Evolutionary conservation across 2,329 filamentous ascomycete species (phyloP), one percentile per base, ranked within the genome.

Genomic region (Scytalidium sp.): DNA sequence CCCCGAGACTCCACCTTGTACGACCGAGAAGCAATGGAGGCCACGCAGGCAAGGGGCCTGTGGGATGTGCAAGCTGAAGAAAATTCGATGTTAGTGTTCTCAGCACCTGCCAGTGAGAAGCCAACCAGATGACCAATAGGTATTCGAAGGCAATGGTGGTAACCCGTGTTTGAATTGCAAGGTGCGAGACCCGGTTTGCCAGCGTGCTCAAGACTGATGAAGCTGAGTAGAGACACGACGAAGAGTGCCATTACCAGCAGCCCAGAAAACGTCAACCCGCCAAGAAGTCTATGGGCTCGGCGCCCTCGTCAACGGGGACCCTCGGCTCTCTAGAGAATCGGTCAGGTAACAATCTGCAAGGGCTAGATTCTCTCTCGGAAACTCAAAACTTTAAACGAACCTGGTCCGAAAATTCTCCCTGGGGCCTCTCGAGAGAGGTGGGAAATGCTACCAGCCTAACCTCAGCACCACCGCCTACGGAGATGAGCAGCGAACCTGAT

Each of bases 1-100:
- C n/a, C n/a, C n/a, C n/a, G n/a, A n/a, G n/a, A n/a, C n/a, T n/a
- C n/a, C n/a, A n/a, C n/a, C n/a, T n/a, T n/a, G n/a, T n/a, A n/a
- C n/a, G n/a, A 29, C 25, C 41, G 43, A 49, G 27, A 43, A 22
- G 43, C 41, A 40, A 29, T 49, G 46, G 46, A 49, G 17, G 19
- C 41, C 40, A 36, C 46, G 46, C 13, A 19, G 46, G 13, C 25
- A 40, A 25, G 46, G 46, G 19, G 46, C 46, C 19, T 49, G 46
- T 49, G 41, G 22, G 20, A 49, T 49, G 46, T 49, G 46, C 41
- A 49, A 43, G 17, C 36, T 49, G 46, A 49, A 49, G 39, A 49
- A 49, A 36, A 20, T 43, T 19, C 46, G 46, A 36, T 49, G 46
- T 49, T 36, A 49, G 46, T 49, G 29, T 4, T 21, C 19, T 13